Conservation (phyloP, 345 rosid genomes). For the Chamaenerion angustifolium region DNA sequence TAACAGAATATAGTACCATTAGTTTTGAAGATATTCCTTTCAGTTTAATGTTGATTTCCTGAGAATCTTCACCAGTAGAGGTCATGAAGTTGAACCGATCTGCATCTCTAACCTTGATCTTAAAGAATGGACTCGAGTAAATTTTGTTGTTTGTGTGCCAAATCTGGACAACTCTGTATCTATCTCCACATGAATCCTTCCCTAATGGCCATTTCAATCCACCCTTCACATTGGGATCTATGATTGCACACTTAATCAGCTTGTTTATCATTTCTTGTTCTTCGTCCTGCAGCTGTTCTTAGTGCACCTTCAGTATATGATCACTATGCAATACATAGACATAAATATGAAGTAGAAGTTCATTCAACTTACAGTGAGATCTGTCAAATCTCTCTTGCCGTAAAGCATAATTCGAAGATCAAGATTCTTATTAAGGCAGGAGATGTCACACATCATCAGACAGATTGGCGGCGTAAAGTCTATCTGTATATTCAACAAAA, state of each 20-base stretch:
- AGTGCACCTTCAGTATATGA: neutral
- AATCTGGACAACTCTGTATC: conserved; percentile 28
- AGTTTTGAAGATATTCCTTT: conserved; percentile 30
- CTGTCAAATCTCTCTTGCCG: conserved; percentile 26
- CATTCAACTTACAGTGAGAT: conserved; percentile 16
- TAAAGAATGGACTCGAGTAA: conserved; percentile 26
- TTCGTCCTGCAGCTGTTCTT: conserved; percentile 31
- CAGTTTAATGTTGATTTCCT: conserved; percentile 31
- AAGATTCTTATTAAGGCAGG: conserved; percentile 37
- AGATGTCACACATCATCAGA: conserved; percentile 2
- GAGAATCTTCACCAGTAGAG: conserved; percentile 20
- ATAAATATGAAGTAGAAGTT: neutral
- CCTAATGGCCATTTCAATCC: conserved; percentile 56
- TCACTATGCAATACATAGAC: neutral
- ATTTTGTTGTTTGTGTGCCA: conserved; percentile 28
- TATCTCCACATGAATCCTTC: conserved; percentile 23
- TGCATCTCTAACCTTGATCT: conserved; percentile 44
- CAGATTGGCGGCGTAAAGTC: conserved; percentile 5
- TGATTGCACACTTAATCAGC: conserved; percentile 31
- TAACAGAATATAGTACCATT: conserved; percentile 8
- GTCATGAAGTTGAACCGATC: conserved; percentile 37
- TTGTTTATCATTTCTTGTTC: conserved; percentile 30
- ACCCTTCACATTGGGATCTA: conserved; percentile 52
- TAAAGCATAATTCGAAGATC: conserved; percentile 51
- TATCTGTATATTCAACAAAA: conserved; percentile 1